Evolutionary conservation across 345 rosid genomes (phyloP).

Genomic region (Clarkia xantiana): DNA sequence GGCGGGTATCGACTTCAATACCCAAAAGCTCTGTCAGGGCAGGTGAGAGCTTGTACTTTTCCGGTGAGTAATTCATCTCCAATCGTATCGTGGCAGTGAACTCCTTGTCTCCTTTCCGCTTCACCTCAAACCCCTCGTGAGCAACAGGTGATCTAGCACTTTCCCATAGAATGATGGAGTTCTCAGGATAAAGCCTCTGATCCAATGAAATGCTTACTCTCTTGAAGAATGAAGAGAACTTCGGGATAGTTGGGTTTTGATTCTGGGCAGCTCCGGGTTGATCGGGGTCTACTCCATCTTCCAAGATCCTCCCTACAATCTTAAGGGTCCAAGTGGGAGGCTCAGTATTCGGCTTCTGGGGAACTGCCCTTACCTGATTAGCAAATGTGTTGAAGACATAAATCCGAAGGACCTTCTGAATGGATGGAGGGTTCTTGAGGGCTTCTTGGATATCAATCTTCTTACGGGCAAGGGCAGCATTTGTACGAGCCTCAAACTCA

Average conservation of each 20-base stretch:
- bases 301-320: slow-evolving; percentile 83
- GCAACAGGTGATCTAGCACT: slow-evolving; percentile 77
- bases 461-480: slow-evolving; percentile 80
- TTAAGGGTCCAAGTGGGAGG: slow-evolving; percentile 93
- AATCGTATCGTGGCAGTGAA: slow-evolving; percentile 57
- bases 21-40: slow-evolving; percentile 90
- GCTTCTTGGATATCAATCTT: slow-evolving; percentile 96
- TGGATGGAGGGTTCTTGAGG: slow-evolving; percentile 75
- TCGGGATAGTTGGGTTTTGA: slow-evolving; percentile 56
- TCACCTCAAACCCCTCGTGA: slow-evolving; percentile 95
- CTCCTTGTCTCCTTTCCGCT: slow-evolving; percentile 91
- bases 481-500: slow-evolving; percentile 86
- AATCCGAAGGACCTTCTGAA: slow-evolving; percentile 84
- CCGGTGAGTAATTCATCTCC: slow-evolving; percentile 91
- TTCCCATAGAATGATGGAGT: slow-evolving; percentile 79
- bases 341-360: slow-evolving; percentile 73
- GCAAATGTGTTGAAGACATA: slow-evolving; percentile 81
- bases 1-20: slow-evolving; percentile 88
- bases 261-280: slow-evolving; percentile 76
- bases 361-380: slow-evolving; percentile 67
- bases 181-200: slow-evolving; percentile 88
- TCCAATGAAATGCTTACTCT: slow-evolving; percentile 74
- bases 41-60: slow-evolving; percentile 86
- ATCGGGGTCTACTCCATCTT: slow-evolving; percentile 89
- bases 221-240: slow-evolving; percentile 86